Evolutionary conservation across 192 early-diverging fungal genomes (phyloP).

Genomic region (Coemansia sp.): DNA sequence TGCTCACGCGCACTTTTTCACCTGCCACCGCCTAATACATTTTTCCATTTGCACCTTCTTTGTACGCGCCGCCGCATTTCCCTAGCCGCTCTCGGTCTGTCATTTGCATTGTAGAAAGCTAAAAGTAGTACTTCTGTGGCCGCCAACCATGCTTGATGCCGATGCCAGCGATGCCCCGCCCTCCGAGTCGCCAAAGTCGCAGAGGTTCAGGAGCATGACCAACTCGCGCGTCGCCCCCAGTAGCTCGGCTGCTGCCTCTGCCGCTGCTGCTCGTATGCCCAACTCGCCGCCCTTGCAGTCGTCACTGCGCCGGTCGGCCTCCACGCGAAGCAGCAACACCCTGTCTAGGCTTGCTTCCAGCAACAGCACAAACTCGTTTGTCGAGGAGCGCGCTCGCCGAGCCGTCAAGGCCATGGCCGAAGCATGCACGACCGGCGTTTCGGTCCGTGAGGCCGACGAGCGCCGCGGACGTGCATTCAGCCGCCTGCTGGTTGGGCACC

Average conservation of each 20-base stretch:
- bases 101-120: too few relatives aligned
- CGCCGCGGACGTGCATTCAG: conserved; percentile 18
- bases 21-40: neutral
- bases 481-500: conserved; percentile 22
- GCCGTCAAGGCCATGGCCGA: conserved; percentile 46
- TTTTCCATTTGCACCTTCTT: neutral
- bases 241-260: neutral
- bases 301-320: conserved; percentile 33
- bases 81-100: neutral
- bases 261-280: neutral
- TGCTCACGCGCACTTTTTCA: neutral
- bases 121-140: neutral
- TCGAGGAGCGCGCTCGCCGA: conserved; percentile 42
- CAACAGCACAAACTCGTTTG: conserved; percentile 2
- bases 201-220: conserved; percentile 25
- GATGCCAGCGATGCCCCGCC: neutral
- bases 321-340: conserved; percentile 7
- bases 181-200: conserved; percentile 6
- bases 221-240: conserved; percentile 12
- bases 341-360: neutral
- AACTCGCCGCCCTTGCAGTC: neutral
- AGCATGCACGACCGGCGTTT: conserved; percentile 39
- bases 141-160: neutral
- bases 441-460: conserved; percentile 32
- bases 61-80: neutral